Evolutionary conservation across 2,329 filamentous ascomycete genomes (phyloP), one percentile per base, ranked within the genome.

Genomic region (Neophaeococcomyces mojaviensis): DNA sequence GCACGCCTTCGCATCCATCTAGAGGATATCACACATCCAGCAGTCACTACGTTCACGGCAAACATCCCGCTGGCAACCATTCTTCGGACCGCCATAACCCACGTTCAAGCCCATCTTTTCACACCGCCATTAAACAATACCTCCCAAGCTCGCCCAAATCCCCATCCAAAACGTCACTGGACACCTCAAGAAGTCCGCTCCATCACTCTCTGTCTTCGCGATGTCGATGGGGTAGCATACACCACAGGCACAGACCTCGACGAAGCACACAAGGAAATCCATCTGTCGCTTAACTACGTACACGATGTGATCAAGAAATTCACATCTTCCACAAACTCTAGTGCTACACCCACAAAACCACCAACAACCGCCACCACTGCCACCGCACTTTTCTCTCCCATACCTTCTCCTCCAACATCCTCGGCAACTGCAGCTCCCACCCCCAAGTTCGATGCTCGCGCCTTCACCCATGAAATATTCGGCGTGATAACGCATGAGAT

Each of bases 401-500:
- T 15, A 40, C 36, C 28, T 35, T 50, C 4, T 39, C 47, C 7
- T 43, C 48, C 9, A 18, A 48, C 30, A 54, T 57, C 44, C 49
- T 53, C 49, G 47, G 56, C 48, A 47, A 37, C 45, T 34, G 36
- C n/a, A 16, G 41, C 55, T 15, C 19, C 51, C 5, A 28, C 24
- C 24, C 24, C 24, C 24, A 28, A 28, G 6, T 55, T 64, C 36
- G 58, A 63, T 50, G 32, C 47, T 4, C 22, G 47, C 4, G 42
- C 46, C 13, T 35, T 57, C 22, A 44, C 46, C 10, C 49, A 53
- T 26, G 88, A 97, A 68, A 79, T 96, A 49, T 68, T 78, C 15
- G 92, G 92, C 33, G 88, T 97, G 1, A 65, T 97, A 16, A 84
- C 85, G 1, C 90, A 97, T 62, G 90, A 97, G 67, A 82, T 96